A percentile compares a stretch with the other conserved stretches of the same genome.
Conservation (phyloP, 1,139 yeast genomes). For the Diutina neorugosa region DNA sequence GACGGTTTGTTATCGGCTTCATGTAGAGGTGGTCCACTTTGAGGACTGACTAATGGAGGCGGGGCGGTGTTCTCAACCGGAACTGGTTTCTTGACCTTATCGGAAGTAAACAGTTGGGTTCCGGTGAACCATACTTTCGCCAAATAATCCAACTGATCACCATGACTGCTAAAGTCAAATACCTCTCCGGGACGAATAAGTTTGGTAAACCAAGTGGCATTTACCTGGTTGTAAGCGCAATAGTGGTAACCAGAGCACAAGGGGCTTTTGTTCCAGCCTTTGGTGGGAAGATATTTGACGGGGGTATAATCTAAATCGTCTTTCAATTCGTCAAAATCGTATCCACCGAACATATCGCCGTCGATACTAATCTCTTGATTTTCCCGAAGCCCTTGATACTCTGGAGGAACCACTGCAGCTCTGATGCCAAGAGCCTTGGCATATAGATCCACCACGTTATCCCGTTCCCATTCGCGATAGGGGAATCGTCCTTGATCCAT, state of each 20-base stretch:
- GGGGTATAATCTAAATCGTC: not conserved
- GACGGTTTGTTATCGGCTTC: not conserved
- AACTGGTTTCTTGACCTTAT: not conserved
- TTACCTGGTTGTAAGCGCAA: not conserved
- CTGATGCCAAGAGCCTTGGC: not conserved
- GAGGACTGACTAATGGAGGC: not conserved
- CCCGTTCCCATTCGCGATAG: not conserved
- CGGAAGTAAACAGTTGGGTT: not conserved
- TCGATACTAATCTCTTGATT: not conserved
- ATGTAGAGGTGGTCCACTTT: not conserved
- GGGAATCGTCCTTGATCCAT: not conserved
- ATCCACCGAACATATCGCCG: not conserved
- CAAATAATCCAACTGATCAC: not conserved
- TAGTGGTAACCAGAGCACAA: not conserved
- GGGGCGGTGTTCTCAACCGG: not conserved
- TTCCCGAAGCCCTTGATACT: not conserved
- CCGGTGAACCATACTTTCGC: conserved; percentile 4
- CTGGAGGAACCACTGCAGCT: not conserved
- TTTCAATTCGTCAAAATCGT: not conserved
- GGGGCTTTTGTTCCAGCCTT: not conserved
- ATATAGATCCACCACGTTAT: not conserved
- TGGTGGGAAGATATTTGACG: not conserved
- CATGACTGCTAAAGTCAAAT: not conserved
- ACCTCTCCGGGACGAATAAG: not conserved
- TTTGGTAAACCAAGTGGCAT: not conserved